Evolutionary conservation across 2,329 filamentous ascomycete species (phyloP).

Genomic region (Macrophomina tecta): DNA sequence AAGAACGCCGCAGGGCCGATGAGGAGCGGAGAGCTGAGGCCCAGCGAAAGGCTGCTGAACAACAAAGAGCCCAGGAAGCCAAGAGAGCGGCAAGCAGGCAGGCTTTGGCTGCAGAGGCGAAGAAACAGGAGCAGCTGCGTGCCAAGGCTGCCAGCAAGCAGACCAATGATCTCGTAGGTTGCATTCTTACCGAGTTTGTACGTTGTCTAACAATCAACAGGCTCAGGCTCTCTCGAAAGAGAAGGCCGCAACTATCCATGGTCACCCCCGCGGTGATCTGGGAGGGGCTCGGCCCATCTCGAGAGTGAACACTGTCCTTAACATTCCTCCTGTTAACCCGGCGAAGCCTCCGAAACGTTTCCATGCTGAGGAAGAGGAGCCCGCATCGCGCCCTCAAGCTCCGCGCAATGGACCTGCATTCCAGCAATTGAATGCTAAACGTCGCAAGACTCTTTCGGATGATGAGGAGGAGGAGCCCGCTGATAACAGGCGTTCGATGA

Average conservation of each 20-base stretch:
- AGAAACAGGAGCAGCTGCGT: conserved; percentile 30
- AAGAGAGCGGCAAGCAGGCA: conserved; percentile 46
- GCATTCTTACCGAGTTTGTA: background rate
- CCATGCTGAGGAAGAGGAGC: conserved; percentile 67
- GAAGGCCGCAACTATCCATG: conserved; percentile 34
- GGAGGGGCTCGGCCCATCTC: conserved; percentile 61
- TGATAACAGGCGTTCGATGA: conserved; percentile 68
- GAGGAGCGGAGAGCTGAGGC: conserved; percentile 43
- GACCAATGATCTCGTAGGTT: conserved; percentile 35
- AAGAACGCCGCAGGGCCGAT: conserved; percentile 30
- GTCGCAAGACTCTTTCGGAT: conserved; percentile 73
- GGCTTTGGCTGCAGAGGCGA: conserved; percentile 36
- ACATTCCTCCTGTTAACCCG: conserved; percentile 63
- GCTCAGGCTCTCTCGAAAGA: conserved; percentile 35
- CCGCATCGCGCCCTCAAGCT: conserved; percentile 59
- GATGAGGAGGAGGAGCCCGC: conserved; percentile 66
- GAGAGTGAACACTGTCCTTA: conserved; percentile 67
- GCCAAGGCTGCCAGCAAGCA: conserved; percentile 28
- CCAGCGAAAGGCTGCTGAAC: conserved; percentile 47
- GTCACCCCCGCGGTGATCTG: conserved; percentile 55
- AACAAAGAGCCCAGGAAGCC: conserved; percentile 44
- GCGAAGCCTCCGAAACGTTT: conserved; percentile 77
- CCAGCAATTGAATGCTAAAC: conserved; percentile 76
- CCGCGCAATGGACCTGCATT: conserved; percentile 54
- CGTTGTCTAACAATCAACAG: conserved; percentile 17